phyloP scores from a whole-genome alignment of 768 basidiomycete species.

The Suillus brevipes region DNA sequence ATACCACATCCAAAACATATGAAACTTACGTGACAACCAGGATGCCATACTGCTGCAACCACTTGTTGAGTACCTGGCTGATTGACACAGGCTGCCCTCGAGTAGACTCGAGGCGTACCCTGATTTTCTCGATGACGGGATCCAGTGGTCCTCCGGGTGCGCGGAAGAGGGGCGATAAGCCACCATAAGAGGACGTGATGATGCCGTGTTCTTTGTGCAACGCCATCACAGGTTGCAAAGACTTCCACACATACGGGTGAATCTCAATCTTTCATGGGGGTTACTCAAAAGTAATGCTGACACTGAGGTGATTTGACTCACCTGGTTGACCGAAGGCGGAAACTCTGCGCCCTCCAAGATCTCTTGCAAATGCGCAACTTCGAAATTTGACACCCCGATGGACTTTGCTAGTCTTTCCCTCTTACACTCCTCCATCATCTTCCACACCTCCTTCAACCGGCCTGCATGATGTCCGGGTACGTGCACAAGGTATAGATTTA shows the following conservation, averaged over 20 bases:
- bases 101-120: conserved; percentile 17
- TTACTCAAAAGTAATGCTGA: neutral
- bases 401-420: conserved; percentile 38
- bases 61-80: conserved; percentile 21
- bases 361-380: conserved; percentile 48
- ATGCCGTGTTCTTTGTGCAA: conserved; percentile 22
- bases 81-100: conserved; percentile 17
- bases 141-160: conserved; percentile 18
- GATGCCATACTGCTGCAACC: conserved; percentile 16
- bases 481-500: conserved; percentile 50
- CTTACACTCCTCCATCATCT: conserved; percentile 54
- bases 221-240: conserved; percentile 21
- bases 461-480: conserved; percentile 24
- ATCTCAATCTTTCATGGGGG: conserved; percentile 51
- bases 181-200: conserved; percentile 32
- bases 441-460: conserved; percentile 46
- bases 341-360: conserved; percentile 51
- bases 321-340: conserved; percentile 74
- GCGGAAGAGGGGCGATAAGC: conserved; percentile 15
- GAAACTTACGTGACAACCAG: conserved; percentile 2
- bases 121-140: conserved; percentile 29
- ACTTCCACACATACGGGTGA: conserved; percentile 57
- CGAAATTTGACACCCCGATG: conserved; percentile 75
- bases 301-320: conserved; percentile 19
- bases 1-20: neutral